Evolutionary conservation across 495 filamentous ascomycete genomes (phyloP).

Genomic region (Penicillium arizonense): DNA sequence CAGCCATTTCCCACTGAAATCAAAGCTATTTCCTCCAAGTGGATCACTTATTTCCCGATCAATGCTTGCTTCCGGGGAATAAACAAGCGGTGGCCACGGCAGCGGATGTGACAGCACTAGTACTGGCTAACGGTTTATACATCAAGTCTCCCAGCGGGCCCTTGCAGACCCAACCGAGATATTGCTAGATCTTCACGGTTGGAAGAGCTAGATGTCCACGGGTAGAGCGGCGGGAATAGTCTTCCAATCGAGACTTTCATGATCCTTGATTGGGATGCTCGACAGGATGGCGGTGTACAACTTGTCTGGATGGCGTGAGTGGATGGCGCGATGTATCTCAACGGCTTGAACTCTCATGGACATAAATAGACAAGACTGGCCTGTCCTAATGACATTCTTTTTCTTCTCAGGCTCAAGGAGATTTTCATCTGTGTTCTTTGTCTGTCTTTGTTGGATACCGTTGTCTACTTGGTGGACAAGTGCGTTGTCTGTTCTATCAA

Average conservation of each 20-base stretch:
- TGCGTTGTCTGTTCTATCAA: background rate
- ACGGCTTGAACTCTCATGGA: slow-evolving; percentile 5
- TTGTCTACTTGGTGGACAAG: background rate
- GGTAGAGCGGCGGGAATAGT: slow-evolving; percentile 16
- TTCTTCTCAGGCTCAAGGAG: background rate
- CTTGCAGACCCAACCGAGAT: slow-evolving; percentile 34
- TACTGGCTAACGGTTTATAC: slow-evolving; percentile 31
- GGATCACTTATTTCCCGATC: background rate
- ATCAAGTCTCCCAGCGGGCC: slow-evolving; percentile 36
- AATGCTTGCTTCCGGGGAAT: slow-evolving; percentile 6
- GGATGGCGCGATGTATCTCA: slow-evolving; percentile 10
- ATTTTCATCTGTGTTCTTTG: background rate
- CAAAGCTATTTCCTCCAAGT: background rate
- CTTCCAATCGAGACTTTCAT: slow-evolving; percentile 21
- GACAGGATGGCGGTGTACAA: slow-evolving; percentile 41
- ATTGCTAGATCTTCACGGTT: slow-evolving; percentile 19
- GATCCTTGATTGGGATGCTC: slow-evolving; percentile 25
- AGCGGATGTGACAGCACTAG: slow-evolving; percentile 19
- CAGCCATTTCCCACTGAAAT: background rate
- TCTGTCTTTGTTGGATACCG: background rate
- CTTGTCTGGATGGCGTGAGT: slow-evolving; percentile 12
- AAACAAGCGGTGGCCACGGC: background rate
- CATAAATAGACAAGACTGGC: slow-evolving; percentile 19
- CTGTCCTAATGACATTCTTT: background rate
- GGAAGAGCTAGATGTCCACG: slow-evolving; percentile 15